Conservation (phyloP, 2,329 filamentous ascomycete genomes). For the Geoglossum cookeanum region DNA sequence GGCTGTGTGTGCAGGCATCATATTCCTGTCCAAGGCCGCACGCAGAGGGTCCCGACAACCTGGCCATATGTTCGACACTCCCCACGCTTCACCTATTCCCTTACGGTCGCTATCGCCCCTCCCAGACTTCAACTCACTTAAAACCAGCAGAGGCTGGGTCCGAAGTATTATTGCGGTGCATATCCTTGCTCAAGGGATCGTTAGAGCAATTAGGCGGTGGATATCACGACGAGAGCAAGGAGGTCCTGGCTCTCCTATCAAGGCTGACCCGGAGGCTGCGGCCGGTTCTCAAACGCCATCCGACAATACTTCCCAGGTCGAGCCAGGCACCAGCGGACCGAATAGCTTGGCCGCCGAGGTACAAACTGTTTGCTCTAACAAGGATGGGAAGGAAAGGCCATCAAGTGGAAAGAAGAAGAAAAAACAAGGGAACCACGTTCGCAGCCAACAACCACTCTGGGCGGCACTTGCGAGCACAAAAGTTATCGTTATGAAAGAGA, state of each 20-base stretch:
- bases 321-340: slow-evolving; percentile 23
- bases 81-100: not conserved
- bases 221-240: slow-evolving; percentile 23
- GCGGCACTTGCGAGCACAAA: slow-evolving; percentile 88
- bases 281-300: slow-evolving; percentile 24
- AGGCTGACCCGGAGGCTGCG: slow-evolving; percentile 26
- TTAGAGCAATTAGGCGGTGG: slow-evolving; percentile 26
- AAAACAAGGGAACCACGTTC: slow-evolving; percentile 79
- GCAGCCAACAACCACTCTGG: slow-evolving; percentile 84
- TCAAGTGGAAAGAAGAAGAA: slow-evolving; percentile 59
- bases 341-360: slow-evolving; percentile 23
- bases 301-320: slow-evolving; percentile 20
- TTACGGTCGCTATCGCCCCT: not conserved
- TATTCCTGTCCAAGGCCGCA: slow-evolving; percentile 29
- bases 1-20: slow-evolving; percentile 50
- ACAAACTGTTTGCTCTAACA: slow-evolving; percentile 30
- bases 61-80: not conserved
- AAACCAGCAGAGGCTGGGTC: slow-evolving; percentile 24
- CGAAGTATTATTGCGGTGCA: slow-evolving; percentile 29
- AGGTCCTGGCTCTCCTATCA: slow-evolving; percentile 11
- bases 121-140: slow-evolving; percentile 24
- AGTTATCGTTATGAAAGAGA: slow-evolving; percentile 86
- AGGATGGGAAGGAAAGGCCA: slow-evolving; percentile 35
- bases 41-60: slow-evolving; percentile 21
- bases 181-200: slow-evolving; percentile 28